These are phyloP conservation scores for Pseudocercospora ulei DNA, from an alignment of 2,329 filamentous ascomycete genomes.

Conservation along the genomic window DNA sequence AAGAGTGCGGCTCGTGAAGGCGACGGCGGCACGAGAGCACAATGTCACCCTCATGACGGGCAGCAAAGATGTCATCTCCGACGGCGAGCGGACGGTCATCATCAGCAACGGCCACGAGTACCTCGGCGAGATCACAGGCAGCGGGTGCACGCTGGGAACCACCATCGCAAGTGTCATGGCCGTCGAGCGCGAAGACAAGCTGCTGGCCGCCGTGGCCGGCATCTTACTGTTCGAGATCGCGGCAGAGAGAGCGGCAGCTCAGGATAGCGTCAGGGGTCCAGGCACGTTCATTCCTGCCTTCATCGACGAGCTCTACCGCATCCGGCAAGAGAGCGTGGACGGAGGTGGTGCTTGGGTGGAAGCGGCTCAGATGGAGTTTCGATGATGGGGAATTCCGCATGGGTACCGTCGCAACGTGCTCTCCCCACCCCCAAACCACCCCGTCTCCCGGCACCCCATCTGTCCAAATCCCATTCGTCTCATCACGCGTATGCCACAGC, in stretches of 20 bases:
- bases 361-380: slow-evolving; percentile 42
- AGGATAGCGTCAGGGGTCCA: slow-evolving; percentile 60
- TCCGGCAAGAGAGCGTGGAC: slow-evolving; percentile 43
- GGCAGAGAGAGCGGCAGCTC: slow-evolving; percentile 54
- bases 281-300: slow-evolving; percentile 81
- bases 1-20: slow-evolving; percentile 53
- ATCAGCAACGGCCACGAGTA: slow-evolving; percentile 68
- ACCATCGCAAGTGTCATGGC: slow-evolving; percentile 67
- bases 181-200: slow-evolving; percentile 51
- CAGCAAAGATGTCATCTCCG: slow-evolving; percentile 62
- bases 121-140: slow-evolving; percentile 61
- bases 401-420: slow-evolving; percentile 36
- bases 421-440: slow-evolving; percentile 40
- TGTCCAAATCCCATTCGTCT: slow-evolving; percentile 59
- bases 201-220: slow-evolving; percentile 64
- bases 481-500: slow-evolving; percentile 59
- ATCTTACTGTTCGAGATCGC: slow-evolving; percentile 69
- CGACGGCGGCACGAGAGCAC: slow-evolving; percentile 57
- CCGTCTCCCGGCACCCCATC: slow-evolving; percentile 58
- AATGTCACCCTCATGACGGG: slow-evolving; percentile 78
- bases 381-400: slow-evolving; percentile 23
- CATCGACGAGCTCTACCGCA: slow-evolving; percentile 56
- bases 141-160: slow-evolving; percentile 75
- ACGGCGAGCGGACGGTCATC: slow-evolving; percentile 57
- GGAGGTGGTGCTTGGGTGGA: slow-evolving; percentile 47